phyloP scores from a whole-genome alignment of 176 grass and related monocot genomes.

The Carex kokanica region DNA sequence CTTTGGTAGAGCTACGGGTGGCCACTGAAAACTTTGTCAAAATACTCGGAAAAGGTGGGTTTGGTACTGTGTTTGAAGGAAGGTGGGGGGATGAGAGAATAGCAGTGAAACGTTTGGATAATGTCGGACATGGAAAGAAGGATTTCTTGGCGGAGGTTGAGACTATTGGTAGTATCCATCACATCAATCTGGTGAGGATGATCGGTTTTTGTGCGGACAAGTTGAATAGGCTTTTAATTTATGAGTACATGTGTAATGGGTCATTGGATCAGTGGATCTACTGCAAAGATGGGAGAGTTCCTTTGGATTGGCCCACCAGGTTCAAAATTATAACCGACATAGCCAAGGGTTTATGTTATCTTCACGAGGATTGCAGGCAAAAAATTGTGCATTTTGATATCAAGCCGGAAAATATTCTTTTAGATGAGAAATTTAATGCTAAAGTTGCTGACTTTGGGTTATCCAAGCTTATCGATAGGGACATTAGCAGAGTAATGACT shows the following conservation, averaged over 20 bases:
- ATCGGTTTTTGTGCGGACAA: slow-evolving; percentile 51
- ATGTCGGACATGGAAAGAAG: slow-evolving; percentile 35
- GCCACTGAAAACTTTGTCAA: slow-evolving; percentile 30
- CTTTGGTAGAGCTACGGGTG: slow-evolving; percentile 18
- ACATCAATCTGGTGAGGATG: slow-evolving; percentile 52
- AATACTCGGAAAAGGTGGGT: slow-evolving; percentile 48
- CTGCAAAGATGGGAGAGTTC: background rate
- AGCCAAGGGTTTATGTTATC: slow-evolving; percentile 55
- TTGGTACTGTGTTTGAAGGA: slow-evolving; percentile 40
- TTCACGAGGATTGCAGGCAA: slow-evolving; percentile 54
- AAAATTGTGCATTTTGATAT: slow-evolving; percentile 66
- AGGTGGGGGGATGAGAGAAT: slow-evolving; percentile 22
- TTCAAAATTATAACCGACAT: slow-evolving; percentile 32
- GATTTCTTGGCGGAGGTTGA: slow-evolving; percentile 57
- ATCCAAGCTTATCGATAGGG: too few species aligned
- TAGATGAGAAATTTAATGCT: slow-evolving; percentile 50
- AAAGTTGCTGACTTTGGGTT: slow-evolving; percentile 14
- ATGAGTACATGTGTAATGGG: slow-evolving; percentile 47
- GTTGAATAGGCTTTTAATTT: slow-evolving; percentile 42
- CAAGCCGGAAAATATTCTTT: slow-evolving; percentile 61
- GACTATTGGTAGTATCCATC: slow-evolving; percentile 52
- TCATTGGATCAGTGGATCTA: slow-evolving; percentile 60
- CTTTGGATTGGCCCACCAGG: slow-evolving; percentile 41
- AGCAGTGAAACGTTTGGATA: slow-evolving; percentile 45
- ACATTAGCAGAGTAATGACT: too few species aligned